Base-by-base conservation (phyloP, 768 basidiomycete species). In the Leccinum sublutescens region DNA sequence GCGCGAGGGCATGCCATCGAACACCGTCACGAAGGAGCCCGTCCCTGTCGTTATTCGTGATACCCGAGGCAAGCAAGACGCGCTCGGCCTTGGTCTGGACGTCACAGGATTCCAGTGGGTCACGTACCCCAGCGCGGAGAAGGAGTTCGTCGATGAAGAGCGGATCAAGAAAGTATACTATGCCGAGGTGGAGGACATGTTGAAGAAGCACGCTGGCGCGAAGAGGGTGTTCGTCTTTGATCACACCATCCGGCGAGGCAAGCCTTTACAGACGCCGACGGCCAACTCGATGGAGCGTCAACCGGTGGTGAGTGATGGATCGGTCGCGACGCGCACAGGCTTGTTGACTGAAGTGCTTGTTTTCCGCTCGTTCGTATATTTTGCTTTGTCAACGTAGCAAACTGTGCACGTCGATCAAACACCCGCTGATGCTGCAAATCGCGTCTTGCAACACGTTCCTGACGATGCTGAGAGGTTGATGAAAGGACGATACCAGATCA, bases 351-450 rank as follows among this genome's bases (percentile, higher is more conserved):
- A 34, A 23, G 23, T 23, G 23, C 23, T 23, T 34, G 1, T 12
- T 34, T 34, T 12, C 33, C 33, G 33, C 11, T 31, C 3, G 31
- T 31, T 31, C 3, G 31, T 5, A 8, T 27, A 11, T 49, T 0
- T 43, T 21, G 7, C 19, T 6, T 9, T 25, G 19, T 34, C 21
- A 5, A 14, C 29, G 5, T 14, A 77, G 76, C 66, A 68, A n/a
- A 68, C 64, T 40, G 76, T 78, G 2, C 79, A 80, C 58, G 74
- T 77, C 48, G 79, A 80, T 64, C 78, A 79, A 65, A 77, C 77
- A 0, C 71, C 63, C 55, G 59, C 61, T 0, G 76, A 77, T 1
- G 68, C 71, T 14, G 66, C 70, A 7, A 57, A 59, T 3, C 75
- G 79, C 8, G 77, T 79, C 0, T 61, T 68, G 25, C 63, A 67